Conservation (phyloP, 176 grass and related monocot species). For the Pharus latifolius region DNA sequence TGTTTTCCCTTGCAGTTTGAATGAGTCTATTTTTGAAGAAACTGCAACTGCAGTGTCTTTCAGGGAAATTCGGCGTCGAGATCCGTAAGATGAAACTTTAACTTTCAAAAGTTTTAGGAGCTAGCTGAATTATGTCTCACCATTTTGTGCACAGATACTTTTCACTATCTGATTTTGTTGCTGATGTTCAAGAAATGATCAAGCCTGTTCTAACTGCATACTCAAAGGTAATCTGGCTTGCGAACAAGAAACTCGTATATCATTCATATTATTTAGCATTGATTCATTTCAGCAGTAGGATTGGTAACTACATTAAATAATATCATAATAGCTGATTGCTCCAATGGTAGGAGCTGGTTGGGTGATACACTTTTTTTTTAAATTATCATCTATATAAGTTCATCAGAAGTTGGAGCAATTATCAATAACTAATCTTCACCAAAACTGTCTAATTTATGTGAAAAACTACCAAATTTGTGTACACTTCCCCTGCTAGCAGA, state of each 20-base stretch:
- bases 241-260: not conserved
- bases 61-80: constrained; percentile 80
- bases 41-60: constrained; percentile 71
- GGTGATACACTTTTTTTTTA: not conserved
- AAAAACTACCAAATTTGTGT: too few relatives aligned
- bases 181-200: constrained; percentile 90
- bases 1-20: constrained; percentile 47
- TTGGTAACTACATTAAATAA: too few relatives aligned
- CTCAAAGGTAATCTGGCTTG: constrained; percentile 51
- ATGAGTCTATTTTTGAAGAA: constrained; percentile 95
- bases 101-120: constrained; percentile 13
- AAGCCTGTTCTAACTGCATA: constrained; percentile 84
- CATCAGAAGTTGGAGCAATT: not conserved
- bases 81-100: constrained; percentile 66
- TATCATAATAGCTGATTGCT: constrained; percentile 5
- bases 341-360: not conserved
- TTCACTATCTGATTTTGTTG: constrained; percentile 84
- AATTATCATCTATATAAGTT: not conserved
- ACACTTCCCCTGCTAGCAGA: not conserved
- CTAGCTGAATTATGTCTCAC: constrained; percentile 9
- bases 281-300: too few relatives aligned
- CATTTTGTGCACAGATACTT: constrained; percentile 52
- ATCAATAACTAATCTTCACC: not conserved
- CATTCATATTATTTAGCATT: too few relatives aligned
- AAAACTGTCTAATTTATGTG: not conserved